Conservation (phyloP, 192 early-diverging fungal species). For the Coemansia javaensis region DNA sequence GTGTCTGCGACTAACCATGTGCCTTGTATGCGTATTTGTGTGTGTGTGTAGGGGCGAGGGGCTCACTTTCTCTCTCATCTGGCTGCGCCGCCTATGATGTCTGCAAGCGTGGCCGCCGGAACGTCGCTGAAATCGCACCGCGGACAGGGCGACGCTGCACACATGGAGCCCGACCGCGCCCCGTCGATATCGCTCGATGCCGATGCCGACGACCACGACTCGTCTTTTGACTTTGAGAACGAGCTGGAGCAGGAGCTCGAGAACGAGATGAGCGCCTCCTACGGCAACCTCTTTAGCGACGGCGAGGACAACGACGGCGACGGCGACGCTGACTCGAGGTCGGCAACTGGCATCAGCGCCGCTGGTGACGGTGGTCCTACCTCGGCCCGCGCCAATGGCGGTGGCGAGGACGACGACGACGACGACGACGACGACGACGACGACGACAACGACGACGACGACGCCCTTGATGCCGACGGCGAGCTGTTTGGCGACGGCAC, state of each 20-base stretch:
- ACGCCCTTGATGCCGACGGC: constrained; percentile 4
- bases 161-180: constrained; percentile 24
- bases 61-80: background rate
- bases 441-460: background rate
- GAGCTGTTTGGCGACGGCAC: constrained; percentile 39
- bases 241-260: constrained; percentile 50
- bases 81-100: constrained; percentile 35
- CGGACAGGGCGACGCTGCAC: constrained; percentile 6
- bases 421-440: background rate
- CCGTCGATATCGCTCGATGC: constrained; percentile 18
- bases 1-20: too few relatives aligned
- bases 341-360: constrained; percentile 17
- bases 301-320: constrained; percentile 11
- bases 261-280: constrained; percentile 48
- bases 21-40: too few relatives aligned
- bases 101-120: constrained; percentile 37
- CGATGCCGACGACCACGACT: constrained; percentile 21
- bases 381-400: constrained; percentile 10
- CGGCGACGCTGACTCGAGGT: constrained; percentile 10
- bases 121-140: constrained; percentile 28
- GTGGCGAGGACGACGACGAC: constrained; percentile 15
- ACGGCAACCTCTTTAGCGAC: constrained; percentile 40
- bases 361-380: too few relatives aligned
- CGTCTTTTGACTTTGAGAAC: constrained; percentile 38
- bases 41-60: background rate